These are phyloP conservation scores for Colletotrichum costaricense DNA, from an alignment of 2,329 filamentous ascomycete species.

Conservation along the genomic window DNA sequence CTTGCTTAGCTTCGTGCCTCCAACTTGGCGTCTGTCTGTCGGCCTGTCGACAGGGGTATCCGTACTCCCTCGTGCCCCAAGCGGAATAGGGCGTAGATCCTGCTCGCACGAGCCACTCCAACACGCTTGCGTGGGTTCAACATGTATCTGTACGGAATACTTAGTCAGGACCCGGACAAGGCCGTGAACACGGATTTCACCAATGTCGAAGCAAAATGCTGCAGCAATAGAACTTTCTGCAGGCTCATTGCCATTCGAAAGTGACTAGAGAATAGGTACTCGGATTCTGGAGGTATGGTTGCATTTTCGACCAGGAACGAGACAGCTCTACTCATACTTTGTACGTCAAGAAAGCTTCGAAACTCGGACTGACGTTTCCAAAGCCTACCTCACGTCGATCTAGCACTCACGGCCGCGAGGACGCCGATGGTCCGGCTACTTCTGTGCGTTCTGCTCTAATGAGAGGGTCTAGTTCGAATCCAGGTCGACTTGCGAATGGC, in stretches of 20 bases:
- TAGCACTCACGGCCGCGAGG: not conserved
- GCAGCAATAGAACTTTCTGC: not conserved
- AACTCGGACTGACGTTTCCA: not conserved
- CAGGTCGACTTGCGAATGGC: constrained; percentile 10
- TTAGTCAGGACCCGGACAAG: not conserved
- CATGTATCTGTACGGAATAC: too few species aligned
- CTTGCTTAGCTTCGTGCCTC: constrained; percentile 12
- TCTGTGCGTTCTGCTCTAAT: not conserved
- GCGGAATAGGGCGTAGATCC: constrained; percentile 24
- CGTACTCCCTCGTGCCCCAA: not conserved
- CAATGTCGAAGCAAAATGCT: not conserved
- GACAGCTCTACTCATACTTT: not conserved
- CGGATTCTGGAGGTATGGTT: not conserved
- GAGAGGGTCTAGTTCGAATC: constrained; percentile 5
- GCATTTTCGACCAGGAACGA: not conserved
- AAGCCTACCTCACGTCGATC: not conserved
- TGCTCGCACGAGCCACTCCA: constrained; percentile 8
- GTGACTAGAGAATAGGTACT: not conserved
- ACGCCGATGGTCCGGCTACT: not conserved
- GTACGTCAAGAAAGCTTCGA: not conserved
- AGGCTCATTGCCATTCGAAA: not conserved
- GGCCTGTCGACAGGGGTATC: constrained; percentile 9
- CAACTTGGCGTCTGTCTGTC: constrained; percentile 18
- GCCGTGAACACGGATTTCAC: not conserved
- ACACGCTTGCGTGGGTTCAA: too few species aligned